Percentiles rank a stretch among this genome's conserved stretches.
Conservation (phyloP, 2,329 filamentous ascomycete genomes). For the Capronia coronata region DNA sequence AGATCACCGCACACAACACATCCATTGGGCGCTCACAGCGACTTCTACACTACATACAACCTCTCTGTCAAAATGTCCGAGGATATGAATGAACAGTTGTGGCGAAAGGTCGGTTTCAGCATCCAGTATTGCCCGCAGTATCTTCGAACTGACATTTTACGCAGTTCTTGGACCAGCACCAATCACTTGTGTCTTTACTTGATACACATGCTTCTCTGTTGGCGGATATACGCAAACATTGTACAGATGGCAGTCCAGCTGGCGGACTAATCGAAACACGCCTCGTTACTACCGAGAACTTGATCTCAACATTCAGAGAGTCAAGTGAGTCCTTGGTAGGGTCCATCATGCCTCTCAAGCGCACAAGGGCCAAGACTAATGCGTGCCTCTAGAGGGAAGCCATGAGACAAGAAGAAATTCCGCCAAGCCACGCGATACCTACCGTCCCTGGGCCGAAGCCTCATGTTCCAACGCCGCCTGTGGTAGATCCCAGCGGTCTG, state of each 20-base stretch:
- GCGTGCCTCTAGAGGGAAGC: slow-evolving; percentile 3
- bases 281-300: slow-evolving; percentile 9
- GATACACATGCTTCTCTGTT: slow-evolving; percentile 18
- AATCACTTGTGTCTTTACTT: slow-evolving; percentile 14
- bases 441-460: background rate
- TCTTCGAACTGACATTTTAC: background rate
- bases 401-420: slow-evolving; percentile 3
- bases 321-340: slow-evolving; percentile 14
- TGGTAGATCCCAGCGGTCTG: slow-evolving; percentile 23
- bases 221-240: slow-evolving; percentile 13
- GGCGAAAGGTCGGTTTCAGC: slow-evolving; percentile 10
- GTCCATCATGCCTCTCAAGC: background rate
- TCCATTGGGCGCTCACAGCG: background rate
- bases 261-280: slow-evolving; percentile 6
- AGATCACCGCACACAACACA: background rate
- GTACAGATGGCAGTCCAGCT: slow-evolving; percentile 1
- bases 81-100: background rate
- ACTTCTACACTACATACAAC: background rate
- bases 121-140: background rate
- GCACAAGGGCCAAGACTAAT: background rate
- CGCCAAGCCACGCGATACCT: slow-evolving; percentile 2
- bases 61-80: background rate
- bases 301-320: slow-evolving; percentile 15
- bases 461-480: slow-evolving; percentile 7
- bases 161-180: slow-evolving; percentile 19